Percentiles rank a stretch among this genome's conserved stretches.
phyloP scores from a whole-genome alignment of 2,329 filamentous ascomycete genomes.

The Pestalotiopsis sp. region DNA sequence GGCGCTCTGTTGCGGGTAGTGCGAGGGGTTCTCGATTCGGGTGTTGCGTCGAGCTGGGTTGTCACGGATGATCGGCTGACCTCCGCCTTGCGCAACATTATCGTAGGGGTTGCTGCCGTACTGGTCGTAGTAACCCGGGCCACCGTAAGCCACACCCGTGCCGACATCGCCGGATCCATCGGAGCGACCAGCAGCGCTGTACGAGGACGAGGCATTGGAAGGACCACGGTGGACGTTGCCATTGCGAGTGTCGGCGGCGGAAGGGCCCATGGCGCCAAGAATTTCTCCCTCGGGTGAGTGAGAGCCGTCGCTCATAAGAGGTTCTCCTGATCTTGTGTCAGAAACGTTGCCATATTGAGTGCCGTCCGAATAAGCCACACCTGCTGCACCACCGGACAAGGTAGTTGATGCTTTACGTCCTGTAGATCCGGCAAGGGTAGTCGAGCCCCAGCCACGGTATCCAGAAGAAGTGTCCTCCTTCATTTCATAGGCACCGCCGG shows the following conservation, averaged over 20 bases:
- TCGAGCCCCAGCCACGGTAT: slow-evolving; percentile 94
- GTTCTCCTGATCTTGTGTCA: slow-evolving; percentile 71
- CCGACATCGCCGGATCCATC: slow-evolving; percentile 61
- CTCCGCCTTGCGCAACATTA: slow-evolving; percentile 39
- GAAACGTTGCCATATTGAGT: slow-evolving; percentile 60
- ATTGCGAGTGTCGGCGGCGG: slow-evolving; percentile 64
- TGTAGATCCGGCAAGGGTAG: slow-evolving; percentile 65
- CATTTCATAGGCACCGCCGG: slow-evolving; percentile 67
- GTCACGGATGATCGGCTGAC: slow-evolving; percentile 86
- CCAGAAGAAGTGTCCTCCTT: slow-evolving; percentile 74
- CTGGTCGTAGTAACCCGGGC: slow-evolving; percentile 58
- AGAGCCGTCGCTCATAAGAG: slow-evolving; percentile 54
- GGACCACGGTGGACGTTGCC: slow-evolving; percentile 82
- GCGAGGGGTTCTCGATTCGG: slow-evolving; percentile 86
- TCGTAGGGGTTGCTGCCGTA: slow-evolving; percentile 62
- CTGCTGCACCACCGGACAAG: slow-evolving; percentile 72
- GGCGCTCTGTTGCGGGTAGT: slow-evolving; percentile 89
- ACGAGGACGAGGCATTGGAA: slow-evolving; percentile 95
- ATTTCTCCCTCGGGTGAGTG: slow-evolving; percentile 76
- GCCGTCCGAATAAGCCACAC: slow-evolving; percentile 72
- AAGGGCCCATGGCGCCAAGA: slow-evolving; percentile 78
- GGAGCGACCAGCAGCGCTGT: slow-evolving; percentile 80
- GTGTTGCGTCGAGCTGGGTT: slow-evolving; percentile 92
- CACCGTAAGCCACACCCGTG: slow-evolving; percentile 48
- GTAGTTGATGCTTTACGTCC: slow-evolving; percentile 88